Evolutionary conservation across 768 basidiomycete species (phyloP).

Genomic region (Cystobasidium ongulense): DNA sequence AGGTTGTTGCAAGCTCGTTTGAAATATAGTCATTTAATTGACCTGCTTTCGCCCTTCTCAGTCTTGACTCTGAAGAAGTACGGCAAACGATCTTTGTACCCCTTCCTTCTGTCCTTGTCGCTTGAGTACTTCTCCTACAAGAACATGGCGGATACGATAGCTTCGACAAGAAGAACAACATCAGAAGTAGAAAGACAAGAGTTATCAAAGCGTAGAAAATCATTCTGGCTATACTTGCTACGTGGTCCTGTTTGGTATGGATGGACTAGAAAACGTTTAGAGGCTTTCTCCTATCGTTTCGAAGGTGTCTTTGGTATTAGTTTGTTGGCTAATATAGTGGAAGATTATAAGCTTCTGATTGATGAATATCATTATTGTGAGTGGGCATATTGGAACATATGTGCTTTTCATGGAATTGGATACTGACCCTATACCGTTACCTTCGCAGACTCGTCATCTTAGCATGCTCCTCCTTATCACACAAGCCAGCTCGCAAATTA

Average conservation of each 20-base stretch:
- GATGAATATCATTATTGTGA: slow-evolving; percentile 30
- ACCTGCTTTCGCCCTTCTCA: neutral
- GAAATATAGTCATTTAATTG: too few species aligned
- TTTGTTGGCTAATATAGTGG: slow-evolving; percentile 7
- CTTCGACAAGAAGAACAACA: neutral
- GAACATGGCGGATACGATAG: slow-evolving; percentile 25
- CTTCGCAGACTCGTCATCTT: neutral
- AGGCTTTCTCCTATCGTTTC: neutral
- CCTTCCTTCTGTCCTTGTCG: slow-evolving; percentile 42
- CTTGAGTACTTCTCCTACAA: slow-evolving; percentile 40
- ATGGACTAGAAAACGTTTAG: slow-evolving; percentile 20
- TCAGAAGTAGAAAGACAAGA: slow-evolving; percentile 27
- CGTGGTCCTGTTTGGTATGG: slow-evolving; percentile 24
- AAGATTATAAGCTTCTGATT: slow-evolving; percentile 19
- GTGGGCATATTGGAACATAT: too few species aligned
- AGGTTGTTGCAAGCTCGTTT: neutral
- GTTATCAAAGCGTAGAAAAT: slow-evolving; percentile 9
- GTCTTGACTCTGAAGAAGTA: slow-evolving; percentile 40
- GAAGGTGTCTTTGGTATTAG: slow-evolving; percentile 13
- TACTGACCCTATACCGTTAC: neutral
- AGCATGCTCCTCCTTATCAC: neutral
- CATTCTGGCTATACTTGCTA: slow-evolving; percentile 28
- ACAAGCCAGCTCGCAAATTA: neutral
- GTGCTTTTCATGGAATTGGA: too few species aligned
- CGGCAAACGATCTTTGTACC: slow-evolving; percentile 38